Base-by-base conservation (phyloP, 1,284 basidiomycete genomes). In the Meira miltonrushii region DNA sequence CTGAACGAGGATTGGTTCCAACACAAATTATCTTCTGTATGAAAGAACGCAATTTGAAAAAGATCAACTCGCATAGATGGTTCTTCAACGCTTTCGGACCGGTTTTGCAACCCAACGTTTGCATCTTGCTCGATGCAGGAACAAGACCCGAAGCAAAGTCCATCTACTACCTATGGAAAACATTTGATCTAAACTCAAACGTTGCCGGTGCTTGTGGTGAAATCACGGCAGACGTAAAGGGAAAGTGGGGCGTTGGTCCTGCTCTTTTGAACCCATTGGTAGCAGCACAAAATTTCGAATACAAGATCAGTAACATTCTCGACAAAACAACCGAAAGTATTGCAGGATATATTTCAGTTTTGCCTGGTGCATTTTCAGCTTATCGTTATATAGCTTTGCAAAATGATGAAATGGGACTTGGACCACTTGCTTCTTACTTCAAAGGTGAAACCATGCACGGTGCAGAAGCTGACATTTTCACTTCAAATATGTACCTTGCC, bases 101-200 rank as follows among this genome's bases (percentile, higher is more conserved):
- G 12, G 71, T 78, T 50, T 60, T 81, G 12, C 71, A 78, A 52
- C 89, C 88, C 21, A 95, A 94, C 74, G 90, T 97, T 40, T 95
- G 92, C 75, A 86, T 97, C 8, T 83, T 98, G 21, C 85, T 97
- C 44, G 93, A 97, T 72, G 92, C 95, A n/a, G 94, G 93, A 1
- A 98, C 94, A 1, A 93, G 94, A 79, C 93, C 94, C 51, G 92
- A 92, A 10, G 90, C 90, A 80, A 95, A 94, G 78, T 92, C 90
- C 1, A 91, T 98, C 71, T 98, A 92, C 81, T 92, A 96, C 75
- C 83, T 98, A 2, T 97, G 94, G 93, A 91, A 95, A 72, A 90
- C 80, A 70, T 97, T 96, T 75, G 90, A 96, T 80, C 76, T 80
- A 21, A 74, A 77, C 63, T 81, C 85, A 2, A 85, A 87, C 73